Conservation (phyloP, 2,329 filamentous ascomycete species). For the Paecilomyces formosus region DNA sequence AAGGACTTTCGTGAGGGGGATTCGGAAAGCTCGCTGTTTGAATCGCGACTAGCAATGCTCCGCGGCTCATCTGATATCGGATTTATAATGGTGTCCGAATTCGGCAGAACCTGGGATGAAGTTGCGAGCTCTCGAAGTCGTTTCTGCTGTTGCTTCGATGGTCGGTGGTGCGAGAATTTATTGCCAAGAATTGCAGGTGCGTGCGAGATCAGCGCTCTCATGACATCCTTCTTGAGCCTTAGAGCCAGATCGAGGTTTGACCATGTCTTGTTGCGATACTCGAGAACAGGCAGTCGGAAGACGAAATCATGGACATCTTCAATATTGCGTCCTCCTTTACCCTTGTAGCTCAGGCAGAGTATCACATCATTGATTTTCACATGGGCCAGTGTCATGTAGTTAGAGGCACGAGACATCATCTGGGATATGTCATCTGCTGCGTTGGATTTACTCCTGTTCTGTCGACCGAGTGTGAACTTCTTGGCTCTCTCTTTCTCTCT, state of each 20-base stretch:
- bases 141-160: conserved; percentile 69
- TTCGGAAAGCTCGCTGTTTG: conserved; percentile 30
- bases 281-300: conserved; percentile 86
- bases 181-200: conserved; percentile 95
- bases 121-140: conserved; percentile 79
- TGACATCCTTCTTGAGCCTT: conserved; percentile 87
- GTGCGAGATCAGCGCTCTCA: conserved; percentile 88
- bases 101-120: conserved; percentile 58
- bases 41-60: conserved; percentile 30
- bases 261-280: conserved; percentile 99
- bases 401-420: conserved; percentile 92
- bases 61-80: conserved; percentile 20
- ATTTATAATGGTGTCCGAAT: conserved; percentile 21
- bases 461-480: conserved; percentile 39
- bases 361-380: conserved; percentile 94
- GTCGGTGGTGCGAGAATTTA: conserved; percentile 86
- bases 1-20: conserved; percentile 28
- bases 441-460: conserved; percentile 49
- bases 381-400: conserved; percentile 95
- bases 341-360: conserved; percentile 92
- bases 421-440: conserved; percentile 84
- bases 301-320: conserved; percentile 98
- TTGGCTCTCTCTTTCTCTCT: conserved; percentile 39
- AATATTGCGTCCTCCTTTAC: conserved; percentile 88
- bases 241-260: conserved; percentile 92